These are phyloP conservation scores for Plasmodium fragile DNA, from an alignment of 169 alveolate species.

Conservation along the genomic window DNA sequence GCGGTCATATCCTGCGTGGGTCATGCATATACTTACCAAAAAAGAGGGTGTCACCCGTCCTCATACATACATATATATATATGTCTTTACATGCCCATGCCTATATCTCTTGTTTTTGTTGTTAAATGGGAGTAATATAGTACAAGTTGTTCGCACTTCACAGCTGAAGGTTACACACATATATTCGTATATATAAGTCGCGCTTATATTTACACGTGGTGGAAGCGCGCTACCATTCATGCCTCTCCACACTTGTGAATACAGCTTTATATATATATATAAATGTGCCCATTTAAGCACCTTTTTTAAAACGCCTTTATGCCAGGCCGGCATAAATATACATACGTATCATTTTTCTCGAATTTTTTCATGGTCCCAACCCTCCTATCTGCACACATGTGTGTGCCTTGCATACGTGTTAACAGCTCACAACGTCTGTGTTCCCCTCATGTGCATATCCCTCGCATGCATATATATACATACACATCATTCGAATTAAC, in stretches of 20 bases:
- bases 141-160: neutral
- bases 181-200: neutral
- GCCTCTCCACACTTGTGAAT: neutral
- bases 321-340: neutral
- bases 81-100: neutral
- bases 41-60: neutral
- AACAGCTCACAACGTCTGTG: neutral
- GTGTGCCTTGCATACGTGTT: neutral
- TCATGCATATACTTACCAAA: neutral
- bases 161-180: neutral
- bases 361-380: neutral
- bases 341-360: neutral
- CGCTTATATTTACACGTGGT: neutral
- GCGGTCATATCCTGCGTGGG: neutral
- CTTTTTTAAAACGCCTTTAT: neutral
- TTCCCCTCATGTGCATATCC: neutral
- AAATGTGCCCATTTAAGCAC: neutral
- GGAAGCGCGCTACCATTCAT: neutral
- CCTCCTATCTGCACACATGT: neutral
- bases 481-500: slow-evolving; percentile 4
- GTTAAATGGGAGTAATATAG: neutral
- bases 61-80: neutral
- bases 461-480: neutral
- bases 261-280: neutral
- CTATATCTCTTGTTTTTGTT: slow-evolving; percentile 6